These are phyloP conservation scores for Globisporangium irregulare DNA, from an alignment of 352 stramenopile genomes.

Conservation along the genomic window DNA sequence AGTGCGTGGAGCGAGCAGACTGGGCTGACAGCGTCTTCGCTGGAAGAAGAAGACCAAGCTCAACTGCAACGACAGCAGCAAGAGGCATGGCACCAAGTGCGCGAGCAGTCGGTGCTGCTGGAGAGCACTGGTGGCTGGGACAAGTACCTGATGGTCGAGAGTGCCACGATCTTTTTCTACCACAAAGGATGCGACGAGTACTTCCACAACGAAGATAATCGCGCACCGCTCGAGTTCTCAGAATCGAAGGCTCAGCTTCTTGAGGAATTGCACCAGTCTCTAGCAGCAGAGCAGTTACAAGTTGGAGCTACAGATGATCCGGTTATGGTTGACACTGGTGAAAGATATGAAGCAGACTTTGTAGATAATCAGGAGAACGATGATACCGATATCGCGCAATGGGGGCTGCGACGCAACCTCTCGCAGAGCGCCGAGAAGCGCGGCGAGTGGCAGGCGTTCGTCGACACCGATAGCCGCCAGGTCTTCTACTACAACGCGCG, in stretches of 20 bases:
- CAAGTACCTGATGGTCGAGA: conserved; percentile 12
- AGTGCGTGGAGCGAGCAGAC: not conserved
- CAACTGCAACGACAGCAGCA: not conserved
- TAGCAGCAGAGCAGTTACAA: not conserved
- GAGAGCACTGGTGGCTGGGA: conserved; percentile 23
- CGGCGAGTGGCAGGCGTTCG: conserved; percentile 52
- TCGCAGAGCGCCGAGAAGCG: conserved; percentile 24
- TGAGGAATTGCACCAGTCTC: not conserved
- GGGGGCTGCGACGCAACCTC: conserved; percentile 22
- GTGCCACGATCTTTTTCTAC: conserved; percentile 17
- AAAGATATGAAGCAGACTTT: not conserved
- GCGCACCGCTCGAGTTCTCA: conserved; percentile 14
- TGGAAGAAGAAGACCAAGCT: not conserved
- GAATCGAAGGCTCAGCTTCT: conserved; percentile 10
- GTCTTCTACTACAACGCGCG: conserved; percentile 69
- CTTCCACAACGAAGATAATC: not conserved
- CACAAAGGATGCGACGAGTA: conserved; percentile 18
- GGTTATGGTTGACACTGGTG: not conserved
- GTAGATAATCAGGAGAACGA: not conserved
- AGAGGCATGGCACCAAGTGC: not conserved
- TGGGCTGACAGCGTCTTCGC: not conserved
- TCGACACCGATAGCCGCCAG: conserved; percentile 51
- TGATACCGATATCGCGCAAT: not conserved
- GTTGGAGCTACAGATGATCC: not conserved
- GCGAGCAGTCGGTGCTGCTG: conserved; percentile 12